Conservation (phyloP, 805 yeast species). For the Cyberlindnera subsufficiens region DNA sequence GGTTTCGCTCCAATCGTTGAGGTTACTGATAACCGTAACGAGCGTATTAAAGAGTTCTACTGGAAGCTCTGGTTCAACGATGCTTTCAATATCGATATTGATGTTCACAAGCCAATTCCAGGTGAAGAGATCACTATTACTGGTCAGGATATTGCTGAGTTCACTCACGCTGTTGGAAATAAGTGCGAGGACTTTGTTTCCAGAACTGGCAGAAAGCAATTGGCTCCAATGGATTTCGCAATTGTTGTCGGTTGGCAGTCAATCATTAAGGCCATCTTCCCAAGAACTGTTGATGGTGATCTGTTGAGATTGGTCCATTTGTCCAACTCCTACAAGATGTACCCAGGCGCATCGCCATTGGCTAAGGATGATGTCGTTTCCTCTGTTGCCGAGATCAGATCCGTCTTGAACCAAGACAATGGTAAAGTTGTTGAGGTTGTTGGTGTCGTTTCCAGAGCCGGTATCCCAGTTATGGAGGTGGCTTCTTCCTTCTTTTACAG, state of each 20-base stretch:
- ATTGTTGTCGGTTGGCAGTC: slow-evolving; percentile 98
- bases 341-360: slow-evolving; percentile 86
- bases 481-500: slow-evolving; percentile 94
- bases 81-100: slow-evolving; percentile 57
- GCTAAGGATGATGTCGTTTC: slow-evolving; percentile 82
- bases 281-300: slow-evolving; percentile 93
- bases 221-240: slow-evolving; percentile 99
- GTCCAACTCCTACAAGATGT: slow-evolving; percentile 90
- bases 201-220: slow-evolving; percentile 74
- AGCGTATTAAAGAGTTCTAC: slow-evolving; percentile 90
- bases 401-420: slow-evolving; percentile 84
- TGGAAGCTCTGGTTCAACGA: slow-evolving; percentile 93
- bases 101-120: slow-evolving; percentile 62
- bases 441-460: slow-evolving; percentile 78
- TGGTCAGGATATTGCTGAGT: slow-evolving; percentile 76
- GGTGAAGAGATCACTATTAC: slow-evolving; percentile 68
- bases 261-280: slow-evolving; percentile 97
- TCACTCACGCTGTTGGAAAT: slow-evolving; percentile 96
- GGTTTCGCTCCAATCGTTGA: slow-evolving; percentile 97
- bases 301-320: slow-evolving; percentile 88
- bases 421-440: slow-evolving; percentile 96
- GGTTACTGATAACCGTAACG: slow-evolving; percentile 84
- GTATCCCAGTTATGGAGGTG: slow-evolving; percentile 84
- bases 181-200: slow-evolving; percentile 93
- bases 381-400: slow-evolving; percentile 76